Percentiles rank a stretch among this genome's conserved stretches.
These are phyloP conservation scores for Astragalus membranaceus DNA, from an alignment of 306 rosid species.

Conservation along the genomic window DNA sequence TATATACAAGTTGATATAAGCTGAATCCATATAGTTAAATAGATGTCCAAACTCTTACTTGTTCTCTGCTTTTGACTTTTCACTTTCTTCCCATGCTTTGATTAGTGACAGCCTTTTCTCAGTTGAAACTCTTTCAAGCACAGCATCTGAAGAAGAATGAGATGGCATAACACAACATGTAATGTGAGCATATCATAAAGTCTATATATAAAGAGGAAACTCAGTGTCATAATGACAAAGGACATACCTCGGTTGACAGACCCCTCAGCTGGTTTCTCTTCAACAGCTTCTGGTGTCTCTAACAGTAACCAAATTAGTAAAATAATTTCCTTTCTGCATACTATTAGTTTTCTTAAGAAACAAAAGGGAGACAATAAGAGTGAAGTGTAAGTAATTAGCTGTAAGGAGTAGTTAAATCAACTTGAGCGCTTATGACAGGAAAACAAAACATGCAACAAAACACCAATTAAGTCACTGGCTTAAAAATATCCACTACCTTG, in stretches of 20 bases:
- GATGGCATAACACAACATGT: too few species aligned
- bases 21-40: neutral
- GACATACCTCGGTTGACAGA: slow-evolving; percentile 62
- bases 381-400: neutral
- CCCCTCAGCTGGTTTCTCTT: slow-evolving; percentile 47
- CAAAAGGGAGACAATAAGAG: neutral
- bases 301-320: slow-evolving; percentile 5
- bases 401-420: neutral
- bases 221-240: neutral
- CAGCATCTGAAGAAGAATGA: slow-evolving; percentile 40
- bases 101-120: slow-evolving; percentile 40
- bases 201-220: neutral
- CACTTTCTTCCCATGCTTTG: slow-evolving; percentile 53
- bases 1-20: too few species aligned
- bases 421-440: neutral
- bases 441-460: neutral
- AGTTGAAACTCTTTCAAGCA: slow-evolving; percentile 37
- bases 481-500: slow-evolving; percentile 48
- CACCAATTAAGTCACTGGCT: neutral
- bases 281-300: slow-evolving; percentile 46
- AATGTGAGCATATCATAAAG: slow-evolving; percentile 9
- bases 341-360: too few species aligned
- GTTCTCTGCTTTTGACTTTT: slow-evolving; percentile 42
- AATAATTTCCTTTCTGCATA: neutral
- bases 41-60: slow-evolving; percentile 28